Base-by-base conservation (phyloP, 805 yeast species). In the Crinitomyces ghanaensis region DNA sequence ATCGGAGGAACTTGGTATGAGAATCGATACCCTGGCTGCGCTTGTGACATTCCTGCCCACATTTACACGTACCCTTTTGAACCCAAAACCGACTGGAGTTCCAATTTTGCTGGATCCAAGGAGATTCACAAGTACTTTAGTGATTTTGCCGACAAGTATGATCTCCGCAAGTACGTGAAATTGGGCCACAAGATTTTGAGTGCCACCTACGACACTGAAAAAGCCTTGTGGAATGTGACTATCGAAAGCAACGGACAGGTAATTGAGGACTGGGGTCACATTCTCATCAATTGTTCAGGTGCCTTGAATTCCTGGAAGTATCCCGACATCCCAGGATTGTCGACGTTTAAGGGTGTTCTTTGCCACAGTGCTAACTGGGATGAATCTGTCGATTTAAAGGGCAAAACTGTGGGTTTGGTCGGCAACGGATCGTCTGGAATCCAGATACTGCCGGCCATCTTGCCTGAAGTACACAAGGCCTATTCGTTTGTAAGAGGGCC, bases 361-460 rank as follows among this genome's bases (percentile, higher is more conserved):
- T 28, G 55, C 13, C 63, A 57, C 35, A 45, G 56, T 4, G 49
- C 59, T 18, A 42, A 42, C 12, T 57, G 59, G 56, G 49, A 59
- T 27, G 42, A 39, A 9, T 42, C 38, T 6, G 38, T 40, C 22
- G 48, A 41, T 17, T 38, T 43, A 22, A 36, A 25, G 21, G 51
- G 43, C 19, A 54, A 57, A 30, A 35, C 33, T 7, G 46, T 53
- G 2, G 53, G 57, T 14, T 44, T 57, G 3, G 41, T 58, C 11
- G 63, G 65, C 2, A 46, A 43, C 30, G 56, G 59, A 7, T 47
- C 62, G 2, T 49, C 56, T 6, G 62, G 62, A 3, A 47, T 53
- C 13, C 57, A 53, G 31, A 35, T 49, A 5, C 35, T 50, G 13
- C 55, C 55, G 4, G 35, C 40, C 14, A 28, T 53, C 8, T 45